Evolutionary conservation across 805 yeast species (phyloP).

Genomic region (Wickerhamiella vanderwaltii): DNA sequence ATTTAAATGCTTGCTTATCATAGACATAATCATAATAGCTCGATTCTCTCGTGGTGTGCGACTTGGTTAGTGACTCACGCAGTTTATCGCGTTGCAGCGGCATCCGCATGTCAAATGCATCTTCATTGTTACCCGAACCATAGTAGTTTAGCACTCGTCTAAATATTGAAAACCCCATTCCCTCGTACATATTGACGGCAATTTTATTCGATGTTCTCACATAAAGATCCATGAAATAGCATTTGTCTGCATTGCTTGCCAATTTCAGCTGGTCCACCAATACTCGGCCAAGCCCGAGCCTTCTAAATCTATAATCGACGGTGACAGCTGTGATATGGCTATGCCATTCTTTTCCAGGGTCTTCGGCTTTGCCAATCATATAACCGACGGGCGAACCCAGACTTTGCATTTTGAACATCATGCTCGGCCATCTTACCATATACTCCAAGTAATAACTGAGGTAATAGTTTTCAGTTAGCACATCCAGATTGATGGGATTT

Average conservation of each 20-base stretch:
- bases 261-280: constrained; percentile 63
- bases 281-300: constrained; percentile 75
- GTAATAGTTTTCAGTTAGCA: constrained; percentile 84
- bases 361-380: constrained; percentile 95
- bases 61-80: constrained; percentile 21
- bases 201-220: constrained; percentile 75
- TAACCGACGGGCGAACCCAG: constrained; percentile 29
- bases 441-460: constrained; percentile 75
- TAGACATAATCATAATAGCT: constrained; percentile 21
- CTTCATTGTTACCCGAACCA: constrained; percentile 51
- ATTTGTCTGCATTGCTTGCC: constrained; percentile 65
- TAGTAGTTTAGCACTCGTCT: constrained; percentile 86
- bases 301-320: constrained; percentile 64
- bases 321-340: constrained; percentile 95
- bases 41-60: constrained; percentile 23
- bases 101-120: constrained; percentile 53
- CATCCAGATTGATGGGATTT: constrained; percentile 72
- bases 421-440: constrained; percentile 73
- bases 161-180: constrained; percentile 72
- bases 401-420: constrained; percentile 53
- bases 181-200: constrained; percentile 74
- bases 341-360: constrained; percentile 78
- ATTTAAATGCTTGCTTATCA: no score
- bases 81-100: constrained; percentile 29
- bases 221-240: constrained; percentile 79